Conservation (phyloP, 257 asterid species). For the Solanum appendiculatum region DNA sequence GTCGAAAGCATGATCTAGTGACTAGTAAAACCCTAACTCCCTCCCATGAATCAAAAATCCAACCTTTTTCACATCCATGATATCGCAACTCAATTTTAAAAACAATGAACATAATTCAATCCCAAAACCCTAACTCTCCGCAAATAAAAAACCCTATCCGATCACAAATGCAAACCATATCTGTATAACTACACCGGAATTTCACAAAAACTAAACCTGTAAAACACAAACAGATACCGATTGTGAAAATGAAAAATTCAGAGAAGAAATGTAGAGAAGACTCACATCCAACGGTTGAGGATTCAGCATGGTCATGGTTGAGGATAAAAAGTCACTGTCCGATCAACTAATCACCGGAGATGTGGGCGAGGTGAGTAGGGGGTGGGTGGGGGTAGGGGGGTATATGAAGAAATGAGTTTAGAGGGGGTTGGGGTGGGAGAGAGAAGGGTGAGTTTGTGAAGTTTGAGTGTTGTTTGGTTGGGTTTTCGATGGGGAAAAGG, state of each 20-base stretch:
- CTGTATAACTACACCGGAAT: background rate
- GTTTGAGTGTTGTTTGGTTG: constrained; percentile 6
- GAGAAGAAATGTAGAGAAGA: constrained; percentile 1
- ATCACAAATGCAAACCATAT: constrained; percentile 20
- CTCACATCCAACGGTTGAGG: constrained; percentile 80
- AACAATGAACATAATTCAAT: background rate
- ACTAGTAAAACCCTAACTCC: constrained; percentile 1
- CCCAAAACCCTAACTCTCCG: constrained; percentile 22
- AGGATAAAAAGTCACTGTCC: constrained; percentile 20
- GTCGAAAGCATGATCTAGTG: background rate
- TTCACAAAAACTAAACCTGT: background rate
- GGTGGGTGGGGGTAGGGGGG: background rate
- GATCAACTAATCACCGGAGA: constrained; percentile 44
- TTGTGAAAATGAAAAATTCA: constrained; percentile 5
- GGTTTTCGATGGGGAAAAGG: constrained; percentile 24
- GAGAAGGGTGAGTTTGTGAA: constrained; percentile 13
- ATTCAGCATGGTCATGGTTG: constrained; percentile 74
- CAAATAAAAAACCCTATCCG: constrained; percentile 53
- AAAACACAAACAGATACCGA: background rate
- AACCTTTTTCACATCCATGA: constrained; percentile 5
- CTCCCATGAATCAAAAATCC: constrained; percentile 2
- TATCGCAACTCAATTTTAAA: constrained; percentile 11
- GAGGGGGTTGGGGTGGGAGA: constrained; percentile 1
- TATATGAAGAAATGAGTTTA: background rate
- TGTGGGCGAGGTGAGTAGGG: constrained; percentile 7